phyloP scores from a whole-genome alignment of 257 asterid genomes.

The Nyctanthes arbortristis region DNA sequence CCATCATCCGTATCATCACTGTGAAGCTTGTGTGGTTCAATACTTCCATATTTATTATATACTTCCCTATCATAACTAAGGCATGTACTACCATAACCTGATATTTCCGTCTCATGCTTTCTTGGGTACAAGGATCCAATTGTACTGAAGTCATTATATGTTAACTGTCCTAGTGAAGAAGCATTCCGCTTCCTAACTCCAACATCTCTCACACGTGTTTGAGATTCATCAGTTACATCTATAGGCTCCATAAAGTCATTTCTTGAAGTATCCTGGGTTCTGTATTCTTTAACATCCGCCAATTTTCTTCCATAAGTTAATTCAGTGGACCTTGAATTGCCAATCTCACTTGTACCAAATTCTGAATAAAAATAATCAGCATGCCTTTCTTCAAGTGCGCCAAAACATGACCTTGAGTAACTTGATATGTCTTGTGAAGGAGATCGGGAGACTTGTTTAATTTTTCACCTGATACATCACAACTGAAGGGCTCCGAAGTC shows the following conservation, averaged over 20 bases:
- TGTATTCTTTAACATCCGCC: slow-evolving; percentile 35
- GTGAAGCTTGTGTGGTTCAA: slow-evolving; percentile 27
- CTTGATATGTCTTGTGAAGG: slow-evolving; percentile 38
- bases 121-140: slow-evolving; percentile 25
- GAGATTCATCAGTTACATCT: slow-evolving; percentile 35
- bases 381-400: slow-evolving; percentile 36
- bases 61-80: slow-evolving; percentile 31
- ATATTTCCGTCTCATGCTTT: slow-evolving; percentile 36
- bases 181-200: slow-evolving; percentile 37
- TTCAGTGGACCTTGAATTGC: slow-evolving; percentile 30
- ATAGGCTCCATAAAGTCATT: slow-evolving; percentile 19
- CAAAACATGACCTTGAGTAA: slow-evolving; percentile 37
- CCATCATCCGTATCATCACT: slow-evolving; percentile 32
- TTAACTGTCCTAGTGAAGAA: slow-evolving; percentile 27
- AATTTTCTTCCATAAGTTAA: slow-evolving; percentile 20
- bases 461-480: slow-evolving; percentile 36
- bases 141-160: slow-evolving; percentile 30
- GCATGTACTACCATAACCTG: slow-evolving; percentile 36
- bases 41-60: slow-evolving; percentile 33
- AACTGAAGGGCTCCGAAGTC: slow-evolving; percentile 32
- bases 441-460: slow-evolving; percentile 34
- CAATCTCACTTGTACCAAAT: slow-evolving; percentile 25
- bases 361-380: slow-evolving; percentile 34
- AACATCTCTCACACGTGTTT: slow-evolving; percentile 32
- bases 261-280: slow-evolving; percentile 35